Percentiles rank a stretch among this genome's conserved stretches.
Conservation (phyloP, 306 rosid species). For the Chamaecrista fasciculata region DNA sequence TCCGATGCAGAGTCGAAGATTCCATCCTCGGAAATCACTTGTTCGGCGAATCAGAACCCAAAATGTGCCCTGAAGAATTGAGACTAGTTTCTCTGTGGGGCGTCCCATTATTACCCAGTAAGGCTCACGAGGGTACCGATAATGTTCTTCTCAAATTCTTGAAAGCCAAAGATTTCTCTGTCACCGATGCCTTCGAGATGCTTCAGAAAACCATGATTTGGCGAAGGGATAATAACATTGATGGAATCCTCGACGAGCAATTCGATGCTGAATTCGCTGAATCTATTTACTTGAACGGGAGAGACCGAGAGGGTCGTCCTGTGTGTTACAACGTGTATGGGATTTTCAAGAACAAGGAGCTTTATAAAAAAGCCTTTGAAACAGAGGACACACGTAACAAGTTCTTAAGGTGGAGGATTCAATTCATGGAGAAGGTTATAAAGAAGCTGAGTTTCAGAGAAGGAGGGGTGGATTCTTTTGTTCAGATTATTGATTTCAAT, state of each 20-base stretch:
- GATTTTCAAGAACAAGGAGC: slow-evolving; percentile 40
- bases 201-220: slow-evolving; percentile 58
- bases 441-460: slow-evolving; percentile 45
- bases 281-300: slow-evolving; percentile 30
- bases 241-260: slow-evolving; percentile 45
- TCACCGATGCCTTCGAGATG: slow-evolving; percentile 68
- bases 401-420: slow-evolving; percentile 68
- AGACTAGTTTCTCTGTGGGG: slow-evolving; percentile 68
- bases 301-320: slow-evolving; percentile 71
- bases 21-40: slow-evolving; percentile 64
- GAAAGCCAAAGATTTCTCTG: slow-evolving; percentile 63
- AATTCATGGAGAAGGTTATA: slow-evolving; percentile 53
- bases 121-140: slow-evolving; percentile 70
- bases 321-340: slow-evolving; percentile 46
- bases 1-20: slow-evolving; percentile 67
- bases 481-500: slow-evolving; percentile 68
- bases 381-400: slow-evolving; percentile 38
- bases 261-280: slow-evolving; percentile 38
- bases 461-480: slow-evolving; percentile 59
- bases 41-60: slow-evolving; percentile 36
- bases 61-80: neutral
- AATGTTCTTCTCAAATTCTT: slow-evolving; percentile 64
- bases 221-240: slow-evolving; percentile 46
- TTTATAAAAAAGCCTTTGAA: slow-evolving; percentile 46
- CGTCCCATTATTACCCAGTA: slow-evolving; percentile 78